phyloP scores from a whole-genome alignment of 768 basidiomycete species.

The Psilocybe cubensis region DNA sequence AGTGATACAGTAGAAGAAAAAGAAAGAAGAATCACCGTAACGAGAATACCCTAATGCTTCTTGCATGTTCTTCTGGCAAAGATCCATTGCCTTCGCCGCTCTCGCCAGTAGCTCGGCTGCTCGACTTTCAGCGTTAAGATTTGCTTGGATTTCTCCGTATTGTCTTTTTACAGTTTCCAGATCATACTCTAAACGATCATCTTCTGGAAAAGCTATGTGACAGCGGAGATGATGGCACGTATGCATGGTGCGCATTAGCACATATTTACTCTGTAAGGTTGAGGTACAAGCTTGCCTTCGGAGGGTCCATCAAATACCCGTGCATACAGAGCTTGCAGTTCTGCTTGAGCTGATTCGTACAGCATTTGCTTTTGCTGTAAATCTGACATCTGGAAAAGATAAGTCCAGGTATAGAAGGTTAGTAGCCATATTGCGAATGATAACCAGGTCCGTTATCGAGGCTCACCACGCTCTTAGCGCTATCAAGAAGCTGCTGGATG shows the following conservation, averaged over 20 bases:
- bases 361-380: slow-evolving; percentile 32
- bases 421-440: neutral
- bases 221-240: neutral
- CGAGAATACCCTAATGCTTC: slow-evolving; percentile 44
- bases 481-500: slow-evolving; percentile 33
- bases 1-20: neutral
- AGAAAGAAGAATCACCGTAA: slow-evolving; percentile 32
- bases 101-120: slow-evolving; percentile 41
- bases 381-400: slow-evolving; percentile 31
- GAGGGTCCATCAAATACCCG: slow-evolving; percentile 48
- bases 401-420: neutral
- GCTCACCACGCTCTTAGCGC: slow-evolving; percentile 41
- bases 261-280: neutral
- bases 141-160: slow-evolving; percentile 38
- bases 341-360: slow-evolving; percentile 34
- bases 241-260: neutral
- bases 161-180: slow-evolving; percentile 32
- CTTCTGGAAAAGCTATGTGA: slow-evolving; percentile 44
- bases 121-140: slow-evolving; percentile 42
- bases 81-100: slow-evolving; percentile 37
- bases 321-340: slow-evolving; percentile 42
- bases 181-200: slow-evolving; percentile 45
- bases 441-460: neutral
- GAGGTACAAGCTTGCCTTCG: slow-evolving; percentile 29
- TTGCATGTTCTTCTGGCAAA: slow-evolving; percentile 33